Evolutionary conservation across 2,329 filamentous ascomycete species (phyloP), one percentile per base, ranked within the genome.

Genomic region (Periconia sp.): DNA sequence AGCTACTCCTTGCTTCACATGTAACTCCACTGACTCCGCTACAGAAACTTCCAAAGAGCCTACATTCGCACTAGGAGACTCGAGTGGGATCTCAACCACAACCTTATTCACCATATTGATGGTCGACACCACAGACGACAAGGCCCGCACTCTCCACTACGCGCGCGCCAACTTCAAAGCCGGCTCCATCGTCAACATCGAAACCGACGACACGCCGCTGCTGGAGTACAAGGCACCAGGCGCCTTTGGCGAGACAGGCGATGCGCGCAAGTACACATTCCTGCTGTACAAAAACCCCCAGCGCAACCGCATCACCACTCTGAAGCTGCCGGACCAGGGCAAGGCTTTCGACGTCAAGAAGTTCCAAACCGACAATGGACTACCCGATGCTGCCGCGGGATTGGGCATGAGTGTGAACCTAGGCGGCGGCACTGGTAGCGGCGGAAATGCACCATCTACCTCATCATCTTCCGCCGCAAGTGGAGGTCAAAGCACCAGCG

Each of bases 371-470:
- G 63, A 69, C 6, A 72, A 73, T 48, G 69, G 63, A 1, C 52
- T 72, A 7, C 30, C 46, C 0, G 65, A 70, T 50, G 48, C 70
- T 9, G 45, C 48, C n/a, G 70, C 65, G 3, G 70, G 70, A 5
- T 53, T 72, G 2, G 66, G 61, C 1, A 72, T 73, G 69, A 63
- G 67, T 2, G 69, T 72, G n/a, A 62, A 67, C 52, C 45, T 73
- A 30, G 66, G 68, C 15, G 67, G 68, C 19, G 43, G 20, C 11
- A 13, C 10, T 20, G 31, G 33, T 41, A 18, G 10, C 18, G 23
- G 18, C 20, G 18, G 20, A 30, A 13, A 14, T 14, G 11, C 37
- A 15, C 15, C 13, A 15, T 15, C 48, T 2, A 37, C 41, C 23
- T 37, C 50, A 15, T 41, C 27, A n/a, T 46, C 44, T n/a, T 46